Conservation (phyloP, 306 rosid species). For the Dalbergia cultrata region DNA sequence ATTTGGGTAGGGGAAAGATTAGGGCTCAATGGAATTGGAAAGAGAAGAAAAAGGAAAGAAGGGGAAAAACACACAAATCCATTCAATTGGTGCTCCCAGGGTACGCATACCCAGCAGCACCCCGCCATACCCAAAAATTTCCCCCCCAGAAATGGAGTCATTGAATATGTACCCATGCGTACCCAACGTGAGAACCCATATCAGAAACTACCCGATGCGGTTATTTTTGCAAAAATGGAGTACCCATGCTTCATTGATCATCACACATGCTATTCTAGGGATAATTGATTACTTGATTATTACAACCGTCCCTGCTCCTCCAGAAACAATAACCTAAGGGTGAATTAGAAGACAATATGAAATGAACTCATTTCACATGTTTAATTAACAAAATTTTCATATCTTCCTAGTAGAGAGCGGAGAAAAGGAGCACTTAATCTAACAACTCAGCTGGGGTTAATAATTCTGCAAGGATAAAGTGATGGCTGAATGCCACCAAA, state of each 20-base stretch:
- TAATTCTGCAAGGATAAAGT: not conserved
- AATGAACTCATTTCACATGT: slow-evolving; percentile 8
- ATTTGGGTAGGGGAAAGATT: too few species aligned
- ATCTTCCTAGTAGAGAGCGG: not conserved
- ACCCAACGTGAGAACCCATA: too few species aligned
- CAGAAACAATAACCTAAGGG: not conserved
- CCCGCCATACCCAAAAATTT: too few species aligned
- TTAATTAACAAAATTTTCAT: slow-evolving; percentile 19
- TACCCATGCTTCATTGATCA: not conserved
- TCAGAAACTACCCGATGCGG: too few species aligned
- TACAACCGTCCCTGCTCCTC: not conserved
- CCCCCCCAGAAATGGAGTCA: too few species aligned
- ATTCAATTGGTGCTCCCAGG: too few species aligned
- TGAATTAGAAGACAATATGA: slow-evolving; percentile 16
- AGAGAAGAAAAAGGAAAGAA: too few species aligned
- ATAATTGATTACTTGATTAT: slow-evolving; percentile 12
- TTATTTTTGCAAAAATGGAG: too few species aligned
- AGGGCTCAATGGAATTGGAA: too few species aligned
- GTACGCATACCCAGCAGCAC: too few species aligned
- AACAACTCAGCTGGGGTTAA: slow-evolving; percentile 16
- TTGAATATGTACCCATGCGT: too few species aligned
- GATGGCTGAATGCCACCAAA: not conserved
- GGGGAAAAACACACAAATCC: too few species aligned
- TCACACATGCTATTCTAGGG: not conserved
- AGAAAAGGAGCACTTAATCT: slow-evolving; percentile 13